phyloP scores from a whole-genome alignment of 2,329 filamentous ascomycete species.

The Didymella arachidicola region DNA sequence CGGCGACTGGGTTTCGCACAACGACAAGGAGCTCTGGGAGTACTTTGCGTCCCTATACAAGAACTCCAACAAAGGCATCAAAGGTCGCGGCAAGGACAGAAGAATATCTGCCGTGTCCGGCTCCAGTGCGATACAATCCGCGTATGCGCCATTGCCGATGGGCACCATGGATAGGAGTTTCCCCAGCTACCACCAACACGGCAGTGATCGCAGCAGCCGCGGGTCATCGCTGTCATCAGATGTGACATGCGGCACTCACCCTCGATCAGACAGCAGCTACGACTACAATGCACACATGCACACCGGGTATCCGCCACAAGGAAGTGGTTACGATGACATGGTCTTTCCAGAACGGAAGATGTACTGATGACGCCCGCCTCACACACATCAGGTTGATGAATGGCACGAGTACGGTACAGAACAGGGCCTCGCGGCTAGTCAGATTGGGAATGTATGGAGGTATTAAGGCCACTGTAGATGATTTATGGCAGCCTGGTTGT shows the following conservation, averaged over 20 bases:
- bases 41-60: conserved; percentile 93
- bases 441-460: conserved; percentile 9
- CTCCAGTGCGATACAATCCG: conserved; percentile 38
- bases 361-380: conserved; percentile 30
- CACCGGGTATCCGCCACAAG: conserved; percentile 33
- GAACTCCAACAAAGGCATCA: conserved; percentile 98
- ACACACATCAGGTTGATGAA: neutral
- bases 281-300: conserved; percentile 44
- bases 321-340: conserved; percentile 44
- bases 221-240: conserved; percentile 49
- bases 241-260: conserved; percentile 24
- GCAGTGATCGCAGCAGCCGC: conserved; percentile 47
- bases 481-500: conserved; percentile 13
- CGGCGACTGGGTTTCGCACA: conserved; percentile 67
- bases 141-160: conserved; percentile 34
- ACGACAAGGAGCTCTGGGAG: conserved; percentile 79
- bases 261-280: conserved; percentile 37
- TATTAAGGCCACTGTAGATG: conserved; percentile 2
- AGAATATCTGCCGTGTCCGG: conserved; percentile 61
- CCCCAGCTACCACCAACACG: conserved; percentile 33
- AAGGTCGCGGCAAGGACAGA: conserved; percentile 87
- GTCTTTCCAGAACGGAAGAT: conserved; percentile 49
- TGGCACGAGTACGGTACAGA: neutral
- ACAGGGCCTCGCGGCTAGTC: conserved; percentile 5
- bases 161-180: conserved; percentile 34